A percentile compares a stretch with the other conserved stretches of the same genome.
phyloP scores from a whole-genome alignment of 1,284 basidiomycete species.

The Ustilago shanxiensis region DNA sequence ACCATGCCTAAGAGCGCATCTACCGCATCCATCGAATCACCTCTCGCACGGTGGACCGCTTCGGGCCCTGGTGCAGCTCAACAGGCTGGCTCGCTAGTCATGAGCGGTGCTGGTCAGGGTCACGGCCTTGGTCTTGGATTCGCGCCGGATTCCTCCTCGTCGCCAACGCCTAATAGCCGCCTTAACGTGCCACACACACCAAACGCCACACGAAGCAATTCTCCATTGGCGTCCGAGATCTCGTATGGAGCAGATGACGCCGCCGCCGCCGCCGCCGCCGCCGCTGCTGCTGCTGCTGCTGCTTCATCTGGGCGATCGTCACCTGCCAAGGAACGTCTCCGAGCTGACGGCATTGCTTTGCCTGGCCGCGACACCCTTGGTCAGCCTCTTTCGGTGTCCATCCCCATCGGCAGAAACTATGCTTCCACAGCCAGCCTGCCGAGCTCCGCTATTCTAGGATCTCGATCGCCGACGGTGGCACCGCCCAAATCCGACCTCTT shows the following conservation, averaged over 20 bases:
- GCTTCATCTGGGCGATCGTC: slow-evolving; percentile 45
- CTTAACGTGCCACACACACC: slow-evolving; percentile 55
- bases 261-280: not conserved
- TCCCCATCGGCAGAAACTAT: slow-evolving; percentile 34
- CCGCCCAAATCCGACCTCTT: slow-evolving; percentile 20
- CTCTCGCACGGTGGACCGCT: slow-evolving; percentile 32
- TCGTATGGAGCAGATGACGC: slow-evolving; percentile 31
- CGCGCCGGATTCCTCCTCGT: slow-evolving; percentile 21
- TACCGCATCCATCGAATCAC: slow-evolving; percentile 44
- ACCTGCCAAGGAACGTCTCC: slow-evolving; percentile 40
- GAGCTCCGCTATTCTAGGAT: slow-evolving; percentile 45
- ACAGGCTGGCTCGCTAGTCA: slow-evolving; percentile 16
- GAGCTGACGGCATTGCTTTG: slow-evolving; percentile 21
- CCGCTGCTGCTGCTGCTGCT: not conserved
- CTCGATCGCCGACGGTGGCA: slow-evolving; percentile 37
- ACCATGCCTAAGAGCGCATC: slow-evolving; percentile 46
- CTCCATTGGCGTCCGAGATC: slow-evolving; percentile 44
- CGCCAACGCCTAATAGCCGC: slow-evolving; percentile 25
- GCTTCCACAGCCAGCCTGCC: slow-evolving; percentile 43
- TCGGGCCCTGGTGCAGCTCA: slow-evolving; percentile 14
- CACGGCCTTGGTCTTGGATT: slow-evolving; percentile 46
- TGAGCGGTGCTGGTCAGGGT: slow-evolving; percentile 15
- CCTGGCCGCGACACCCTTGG: slow-evolving; percentile 41
- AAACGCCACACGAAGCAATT: slow-evolving; percentile 47
- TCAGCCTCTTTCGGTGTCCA: slow-evolving; percentile 46